phyloP scores from a whole-genome alignment of 225 moss, liverwort and hornwort genomes.

The Straminergon stramineum region DNA sequence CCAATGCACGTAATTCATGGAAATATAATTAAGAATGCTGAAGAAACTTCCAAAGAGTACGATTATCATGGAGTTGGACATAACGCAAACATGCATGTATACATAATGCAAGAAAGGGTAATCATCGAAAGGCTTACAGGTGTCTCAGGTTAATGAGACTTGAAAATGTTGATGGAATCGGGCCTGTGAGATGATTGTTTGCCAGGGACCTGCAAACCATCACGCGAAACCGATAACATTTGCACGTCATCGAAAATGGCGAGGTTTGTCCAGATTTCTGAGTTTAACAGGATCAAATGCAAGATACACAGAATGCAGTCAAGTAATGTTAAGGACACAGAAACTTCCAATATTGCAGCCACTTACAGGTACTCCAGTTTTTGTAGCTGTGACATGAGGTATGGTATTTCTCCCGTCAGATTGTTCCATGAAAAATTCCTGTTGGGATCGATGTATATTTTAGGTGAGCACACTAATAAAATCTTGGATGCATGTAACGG shows the following conservation, averaged over 20 bases:
- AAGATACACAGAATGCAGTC: neutral
- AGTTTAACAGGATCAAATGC: neutral
- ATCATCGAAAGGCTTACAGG: slow-evolving; percentile 17
- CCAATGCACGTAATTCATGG: neutral
- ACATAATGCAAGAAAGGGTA: neutral
- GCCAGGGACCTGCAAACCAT: slow-evolving; percentile 21
- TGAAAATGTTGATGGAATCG: slow-evolving; percentile 42
- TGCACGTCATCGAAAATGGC: neutral
- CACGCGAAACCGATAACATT: neutral
- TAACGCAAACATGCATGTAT: neutral
- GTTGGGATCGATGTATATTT: neutral
- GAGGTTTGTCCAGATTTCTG: neutral
- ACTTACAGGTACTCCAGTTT: slow-evolving; percentile 43
- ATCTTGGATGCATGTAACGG: neutral
- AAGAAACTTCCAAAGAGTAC: neutral
- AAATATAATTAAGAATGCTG: neutral
- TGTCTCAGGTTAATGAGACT: slow-evolving; percentile 37
- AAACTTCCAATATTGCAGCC: neutral
- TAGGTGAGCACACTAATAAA: neutral
- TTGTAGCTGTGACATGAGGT: slow-evolving; percentile 48
- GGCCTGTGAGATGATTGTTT: slow-evolving; percentile 32
- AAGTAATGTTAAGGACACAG: neutral
- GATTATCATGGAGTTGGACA: neutral
- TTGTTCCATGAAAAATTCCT: slow-evolving; percentile 46
- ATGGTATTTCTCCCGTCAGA: slow-evolving; percentile 47